Evolutionary conservation across 2,329 filamentous ascomycete species (phyloP), one percentile per base, ranked within the genome.

Genomic region (Sordariomycetes sp.): DNA sequence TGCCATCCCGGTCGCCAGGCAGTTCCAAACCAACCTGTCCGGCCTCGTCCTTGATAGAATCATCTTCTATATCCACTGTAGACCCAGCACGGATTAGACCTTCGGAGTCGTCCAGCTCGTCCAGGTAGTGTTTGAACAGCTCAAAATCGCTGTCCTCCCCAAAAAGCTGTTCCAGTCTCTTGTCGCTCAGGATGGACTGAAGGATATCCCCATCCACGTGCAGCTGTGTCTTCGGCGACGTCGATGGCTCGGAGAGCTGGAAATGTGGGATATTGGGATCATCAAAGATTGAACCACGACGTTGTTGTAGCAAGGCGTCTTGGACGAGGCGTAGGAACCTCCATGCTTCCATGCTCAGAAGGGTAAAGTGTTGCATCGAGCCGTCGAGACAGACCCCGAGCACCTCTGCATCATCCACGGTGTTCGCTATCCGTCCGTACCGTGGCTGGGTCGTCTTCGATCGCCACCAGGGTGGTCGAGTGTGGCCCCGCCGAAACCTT

Each of bases 251-350:
- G 3, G 32, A 25, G 13, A 48, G 22, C 24, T 48, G 22, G 8
- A 10, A 10, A 15, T 13, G 10, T 32, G 28, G 15, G 15, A 8
- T 17, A 3, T 32, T 8, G 28, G 45, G 17, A 25, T 15, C 28
- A 32, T 52, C 7, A 13, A 8, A 12, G n/a, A 15, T n/a, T 52
- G 34, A 28, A 22, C 4, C 17, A 54, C 24, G 15, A n/a, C 7
- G 3, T 7, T 54, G 52, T 20, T 54, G 42, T 17, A 76, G 67
- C 32, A 81, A 82, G 53, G 95, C 67, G 59, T 86, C 85, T 64
- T 95, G 85, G 1, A 96, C 66, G 61, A 92, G 82, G 58, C 79
- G 78, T 5, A 97, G 74, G 3, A 95, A 74, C 7, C 77, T 76
- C 81, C 86, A 87, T 8, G 85, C 78, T 2, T 79, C 69, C 20